Evolutionary conservation across 108 stramenopile species (phyloP), one percentile per base, ranked within the genome.

Genomic region (Pseudonitzschia delicatissima): DNA sequence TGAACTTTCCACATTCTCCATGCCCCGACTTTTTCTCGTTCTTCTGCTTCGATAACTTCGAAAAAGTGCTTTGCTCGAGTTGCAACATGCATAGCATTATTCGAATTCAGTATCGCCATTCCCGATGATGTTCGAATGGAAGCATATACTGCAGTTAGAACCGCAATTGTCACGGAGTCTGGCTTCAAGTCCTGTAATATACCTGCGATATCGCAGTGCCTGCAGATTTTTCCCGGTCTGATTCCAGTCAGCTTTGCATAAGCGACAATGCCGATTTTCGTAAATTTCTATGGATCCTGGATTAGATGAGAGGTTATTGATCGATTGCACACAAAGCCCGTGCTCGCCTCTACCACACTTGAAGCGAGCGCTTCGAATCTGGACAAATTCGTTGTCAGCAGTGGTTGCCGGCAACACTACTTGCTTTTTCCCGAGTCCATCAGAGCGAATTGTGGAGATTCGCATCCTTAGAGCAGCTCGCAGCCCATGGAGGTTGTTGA

Each of bases 1-100:
- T 85, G 87, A 6, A 79, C 57, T 51, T 77, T 58, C 87, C 87
- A 88, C n/a, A 62, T 47, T 29, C 65, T 40, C 40, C 69, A 70
- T 29, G 85, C 87, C 12, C 72, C 76, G 28, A 59, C 34, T 18
- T 65, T 64, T 73, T 82, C 84, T 11, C 76, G 66, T 62, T 59
- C 64, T 20, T 68, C 42, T 23, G 61, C 67, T 29, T 80, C 68
- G 26, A 79, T 48, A 12, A 84, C 61, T 44, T 77, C 69, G 11
- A 79, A 72, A 64, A 81, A 81, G 39, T 12, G 45, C 15, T 51
- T 66, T 11, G 81, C 69, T 48, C 81, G 45, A 32, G 67, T 48
- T 11, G 31, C 29, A 8, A 82, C 39, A 25, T 61, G 60, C 39
- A 37, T 12, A 42, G 39, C 26, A 7, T 42, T 20, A 18, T 37